Conservation (phyloP, 179 eudicot genomes). For the Actinidia arguta region DNA sequence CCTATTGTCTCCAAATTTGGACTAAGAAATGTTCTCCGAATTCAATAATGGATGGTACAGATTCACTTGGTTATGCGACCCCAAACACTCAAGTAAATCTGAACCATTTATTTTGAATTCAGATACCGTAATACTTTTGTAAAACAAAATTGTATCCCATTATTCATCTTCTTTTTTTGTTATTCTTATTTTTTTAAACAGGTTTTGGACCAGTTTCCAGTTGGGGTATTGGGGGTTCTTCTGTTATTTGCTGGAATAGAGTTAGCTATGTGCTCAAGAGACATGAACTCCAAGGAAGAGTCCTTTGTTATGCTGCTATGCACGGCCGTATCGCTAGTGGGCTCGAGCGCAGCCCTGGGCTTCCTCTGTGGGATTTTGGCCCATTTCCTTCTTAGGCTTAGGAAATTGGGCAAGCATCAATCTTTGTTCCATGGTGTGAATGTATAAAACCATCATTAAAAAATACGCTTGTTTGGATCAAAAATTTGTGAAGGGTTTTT, state of each 20-base stretch:
- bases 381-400: slow-evolving; percentile 60
- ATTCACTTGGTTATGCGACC: no score
- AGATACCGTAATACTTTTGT: no score
- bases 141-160: no score
- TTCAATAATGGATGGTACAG: no score
- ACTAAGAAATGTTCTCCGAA: no score
- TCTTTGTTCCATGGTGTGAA: slow-evolving; percentile 34
- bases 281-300: slow-evolving; percentile 74
- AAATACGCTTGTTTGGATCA: slow-evolving; percentile 4
- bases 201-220: slow-evolving; percentile 74
- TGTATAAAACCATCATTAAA: not conserved
- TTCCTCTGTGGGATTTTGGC: slow-evolving; percentile 73
- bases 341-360: slow-evolving; percentile 77
- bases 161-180: no score
- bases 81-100: no score
- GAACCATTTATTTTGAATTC: no score
- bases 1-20: no score
- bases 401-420: slow-evolving; percentile 43
- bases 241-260: slow-evolving; percentile 87
- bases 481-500: not conserved
- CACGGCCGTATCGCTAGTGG: slow-evolving; percentile 77
- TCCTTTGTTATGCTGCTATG: slow-evolving; percentile 73
- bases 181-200: no score
- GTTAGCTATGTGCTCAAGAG: slow-evolving; percentile 84
- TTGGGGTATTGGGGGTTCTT: slow-evolving; percentile 84